Base-by-base conservation (phyloP, 192 early-diverging fungal genomes). In the Geranomyces michiganensis region DNA sequence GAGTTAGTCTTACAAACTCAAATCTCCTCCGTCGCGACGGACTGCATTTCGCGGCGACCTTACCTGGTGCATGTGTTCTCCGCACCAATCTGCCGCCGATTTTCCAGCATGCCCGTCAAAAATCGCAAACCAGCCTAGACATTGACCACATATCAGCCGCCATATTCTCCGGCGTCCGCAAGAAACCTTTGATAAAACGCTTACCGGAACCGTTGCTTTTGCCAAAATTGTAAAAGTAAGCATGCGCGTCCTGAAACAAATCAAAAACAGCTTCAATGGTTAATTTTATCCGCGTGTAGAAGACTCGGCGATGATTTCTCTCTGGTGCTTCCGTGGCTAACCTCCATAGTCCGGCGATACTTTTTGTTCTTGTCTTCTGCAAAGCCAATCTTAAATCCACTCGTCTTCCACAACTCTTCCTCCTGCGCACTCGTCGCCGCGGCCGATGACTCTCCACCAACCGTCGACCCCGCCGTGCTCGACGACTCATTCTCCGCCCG, bases 81-180 rank as follows among this genome's bases (percentile, higher is more conserved):
- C 96, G 79, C 96, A 98, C 92, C 92, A 98, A 59, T 96, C 94
- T 15, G 97, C 97, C 6, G 95, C 94, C 51, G 90, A 83, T 74
- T 92, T 92, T 17, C 97, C 96, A 1, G 97, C 97, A 77, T 99
- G 97, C 29, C 97, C 97, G 72, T 99, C 97, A 78, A 92, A 99
- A 48, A 99, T 90, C 27, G 94, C 94, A 87, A 98, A 95, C 66
- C 93, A 94, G 9, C 90, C 84, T 84, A 19, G 24, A 48, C 29
- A 27, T 75, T 8, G 65, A n/a, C n/a, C n/a, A n/a, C n/a, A n/a
- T n/a, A n/a, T n/a, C 21, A 48, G 27, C 19, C 43, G 51, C 24
- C n/a, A 19, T n/a, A 32, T 22, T 22, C 27, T n/a, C 47, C 26
- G 56, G 22, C 43, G n/a, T n/a, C n/a, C n/a, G n/a, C n/a, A n/a